Evolutionary conservation across 208 protist species (phyloP).

Genomic region (Crithidia mellificae): DNA sequence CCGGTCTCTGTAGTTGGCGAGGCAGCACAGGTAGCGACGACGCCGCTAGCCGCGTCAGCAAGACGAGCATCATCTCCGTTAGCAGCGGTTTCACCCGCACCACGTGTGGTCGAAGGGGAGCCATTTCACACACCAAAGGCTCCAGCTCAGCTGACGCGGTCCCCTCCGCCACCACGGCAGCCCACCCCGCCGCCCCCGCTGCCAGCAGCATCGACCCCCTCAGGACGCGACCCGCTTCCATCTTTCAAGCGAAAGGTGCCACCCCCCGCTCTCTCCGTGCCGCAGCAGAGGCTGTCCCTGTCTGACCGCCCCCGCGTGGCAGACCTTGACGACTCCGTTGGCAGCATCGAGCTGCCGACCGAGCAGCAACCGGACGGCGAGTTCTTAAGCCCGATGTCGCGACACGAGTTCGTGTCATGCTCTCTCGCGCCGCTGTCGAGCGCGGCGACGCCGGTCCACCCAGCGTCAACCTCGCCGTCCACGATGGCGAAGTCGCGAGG

Average conservation of each 20-base stretch:
- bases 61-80: neutral
- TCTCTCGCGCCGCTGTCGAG: neutral
- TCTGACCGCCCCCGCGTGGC: neutral
- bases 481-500: neutral
- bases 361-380: conserved; percentile 17
- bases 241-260: neutral
- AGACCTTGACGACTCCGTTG: conserved; percentile 7
- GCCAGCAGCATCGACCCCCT: neutral
- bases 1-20: neutral
- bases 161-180: neutral
- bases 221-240: neutral
- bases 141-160: neutral
- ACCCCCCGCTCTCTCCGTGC: neutral
- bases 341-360: conserved; percentile 14
- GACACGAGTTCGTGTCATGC: neutral
- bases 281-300: neutral
- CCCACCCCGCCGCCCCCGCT: neutral
- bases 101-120: neutral
- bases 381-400: conserved; percentile 1
- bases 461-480: neutral
- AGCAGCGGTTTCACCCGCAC: neutral
- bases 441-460: neutral
- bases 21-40: neutral
- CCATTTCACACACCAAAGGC: neutral
- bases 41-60: neutral